A percentile compares a stretch with the other conserved stretches of the same genome.
Conservation (phyloP, 2,329 filamentous ascomycete species). For the Chaetomiaceae sp. region DNA sequence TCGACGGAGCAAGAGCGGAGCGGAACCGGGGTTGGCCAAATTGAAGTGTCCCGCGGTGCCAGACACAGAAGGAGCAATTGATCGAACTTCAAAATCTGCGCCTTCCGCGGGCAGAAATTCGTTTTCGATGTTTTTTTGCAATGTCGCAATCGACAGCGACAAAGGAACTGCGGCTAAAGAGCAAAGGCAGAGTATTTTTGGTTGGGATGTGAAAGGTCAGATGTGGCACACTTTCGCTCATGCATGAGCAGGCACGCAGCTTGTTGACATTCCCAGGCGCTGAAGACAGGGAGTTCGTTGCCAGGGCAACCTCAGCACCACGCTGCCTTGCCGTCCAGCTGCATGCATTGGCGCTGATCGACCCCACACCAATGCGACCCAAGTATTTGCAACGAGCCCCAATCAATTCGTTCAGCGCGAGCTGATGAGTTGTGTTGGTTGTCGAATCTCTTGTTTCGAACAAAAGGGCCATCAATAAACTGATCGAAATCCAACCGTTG, state of each 20-base stretch:
- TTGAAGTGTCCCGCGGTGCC: neutral
- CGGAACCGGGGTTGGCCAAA: conserved; percentile 8
- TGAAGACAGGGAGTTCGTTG: conserved; percentile 12
- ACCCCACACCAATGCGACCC: neutral
- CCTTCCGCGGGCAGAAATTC: neutral
- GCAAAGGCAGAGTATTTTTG: neutral
- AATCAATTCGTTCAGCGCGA: neutral
- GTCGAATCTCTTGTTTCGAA: neutral
- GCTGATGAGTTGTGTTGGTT: neutral
- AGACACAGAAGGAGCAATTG: neutral
- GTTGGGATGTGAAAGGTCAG: neutral
- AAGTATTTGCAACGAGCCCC: neutral
- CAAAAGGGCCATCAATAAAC: neutral
- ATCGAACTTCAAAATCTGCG: neutral
- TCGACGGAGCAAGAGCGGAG: conserved; percentile 9
- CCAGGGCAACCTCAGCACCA: conserved; percentile 2
- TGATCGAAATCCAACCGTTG: no score
- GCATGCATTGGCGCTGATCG: neutral
- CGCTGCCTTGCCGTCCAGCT: conserved; percentile 9
- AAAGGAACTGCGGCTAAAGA: conserved; percentile 1
- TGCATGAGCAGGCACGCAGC: neutral
- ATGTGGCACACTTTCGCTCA: conserved; percentile 4
- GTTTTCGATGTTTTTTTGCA: neutral
- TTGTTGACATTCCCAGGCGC: conserved; percentile 15
- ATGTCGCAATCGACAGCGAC: conserved; percentile 9